Percentiles rank a stretch among this genome's conserved stretches.
These are phyloP conservation scores for Claviceps sp. DNA, from an alignment of 2,329 filamentous ascomycete species.

Conservation along the genomic window DNA sequence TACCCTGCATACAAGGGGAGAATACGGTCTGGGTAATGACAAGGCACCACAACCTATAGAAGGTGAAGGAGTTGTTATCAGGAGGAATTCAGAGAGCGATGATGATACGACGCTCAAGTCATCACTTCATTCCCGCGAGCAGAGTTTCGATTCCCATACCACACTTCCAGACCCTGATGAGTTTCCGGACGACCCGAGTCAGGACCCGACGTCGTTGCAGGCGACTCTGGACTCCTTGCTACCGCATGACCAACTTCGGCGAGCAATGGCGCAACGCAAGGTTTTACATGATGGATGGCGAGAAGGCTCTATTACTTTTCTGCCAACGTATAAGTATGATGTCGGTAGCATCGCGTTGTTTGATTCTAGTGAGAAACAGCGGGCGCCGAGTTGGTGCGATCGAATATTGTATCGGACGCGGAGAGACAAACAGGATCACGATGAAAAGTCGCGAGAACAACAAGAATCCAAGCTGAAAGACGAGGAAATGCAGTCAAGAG, in stretches of 20 bases:
- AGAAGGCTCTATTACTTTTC: conserved; percentile 75
- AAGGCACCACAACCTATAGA: conserved; percentile 24
- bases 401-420: conserved; percentile 77
- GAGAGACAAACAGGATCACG: conserved; percentile 52
- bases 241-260: conserved; percentile 74
- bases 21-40: conserved; percentile 47
- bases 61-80: conserved; percentile 38
- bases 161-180: conserved; percentile 50
- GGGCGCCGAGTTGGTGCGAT: conserved; percentile 94
- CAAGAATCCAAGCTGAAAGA: conserved; percentile 58
- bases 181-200: conserved; percentile 51
- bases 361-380: conserved; percentile 87
- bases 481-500: conserved; percentile 71
- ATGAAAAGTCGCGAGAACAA: conserved; percentile 49
- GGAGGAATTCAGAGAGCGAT: conserved; percentile 30
- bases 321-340: conserved; percentile 97
- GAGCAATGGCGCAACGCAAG: conserved; percentile 61
- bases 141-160: conserved; percentile 26
- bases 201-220: conserved; percentile 76
- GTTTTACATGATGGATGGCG: conserved; percentile 85
- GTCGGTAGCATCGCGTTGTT: conserved; percentile 85
- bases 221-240: conserved; percentile 78
- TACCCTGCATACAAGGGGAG: conserved; percentile 66
- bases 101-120: conserved; percentile 29
- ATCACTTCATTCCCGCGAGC: conserved; percentile 19